phyloP scores from a whole-genome alignment of 768 basidiomycete species.

The Mycena pura region DNA sequence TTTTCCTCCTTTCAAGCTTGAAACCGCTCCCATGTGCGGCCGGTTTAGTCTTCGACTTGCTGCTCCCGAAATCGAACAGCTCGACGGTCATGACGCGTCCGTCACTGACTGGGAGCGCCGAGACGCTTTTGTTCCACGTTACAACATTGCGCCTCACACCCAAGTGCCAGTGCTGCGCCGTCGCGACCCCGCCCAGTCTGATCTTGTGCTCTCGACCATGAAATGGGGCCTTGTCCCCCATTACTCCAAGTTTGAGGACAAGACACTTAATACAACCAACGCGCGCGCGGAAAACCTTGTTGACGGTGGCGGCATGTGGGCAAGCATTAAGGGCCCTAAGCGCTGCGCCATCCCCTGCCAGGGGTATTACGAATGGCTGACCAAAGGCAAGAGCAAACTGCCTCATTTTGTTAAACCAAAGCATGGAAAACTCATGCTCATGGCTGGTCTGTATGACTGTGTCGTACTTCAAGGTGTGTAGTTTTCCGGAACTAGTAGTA shows the following conservation, averaged over 20 bases:
- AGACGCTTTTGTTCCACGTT: slow-evolving; percentile 65
- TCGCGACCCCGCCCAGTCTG: slow-evolving; percentile 33
- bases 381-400: slow-evolving; percentile 77
- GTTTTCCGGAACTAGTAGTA: neutral
- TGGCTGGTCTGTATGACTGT: slow-evolving; percentile 89
- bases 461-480: slow-evolving; percentile 70
- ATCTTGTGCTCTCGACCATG: slow-evolving; percentile 78
- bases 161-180: slow-evolving; percentile 77
- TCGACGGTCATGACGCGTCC: slow-evolving; percentile 48
- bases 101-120: slow-evolving; percentile 67
- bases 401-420: slow-evolving; percentile 83
- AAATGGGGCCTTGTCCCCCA: slow-evolving; percentile 91
- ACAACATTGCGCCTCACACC: slow-evolving; percentile 86
- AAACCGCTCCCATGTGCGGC: no score
- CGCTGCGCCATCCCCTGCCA: slow-evolving; percentile 87
- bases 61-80: slow-evolving; percentile 49
- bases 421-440: slow-evolving; percentile 71
- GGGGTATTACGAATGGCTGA: slow-evolving; percentile 97
- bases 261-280: slow-evolving; percentile 84
- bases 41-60: no score
- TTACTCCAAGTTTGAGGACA: slow-evolving; percentile 79
- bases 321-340: slow-evolving; percentile 76
- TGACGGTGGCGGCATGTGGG: slow-evolving; percentile 86
- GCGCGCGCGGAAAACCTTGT: slow-evolving; percentile 85
- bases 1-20: neutral